Base-by-base conservation (phyloP, 305 asterid species). In the Fraxinus paxiana region DNA sequence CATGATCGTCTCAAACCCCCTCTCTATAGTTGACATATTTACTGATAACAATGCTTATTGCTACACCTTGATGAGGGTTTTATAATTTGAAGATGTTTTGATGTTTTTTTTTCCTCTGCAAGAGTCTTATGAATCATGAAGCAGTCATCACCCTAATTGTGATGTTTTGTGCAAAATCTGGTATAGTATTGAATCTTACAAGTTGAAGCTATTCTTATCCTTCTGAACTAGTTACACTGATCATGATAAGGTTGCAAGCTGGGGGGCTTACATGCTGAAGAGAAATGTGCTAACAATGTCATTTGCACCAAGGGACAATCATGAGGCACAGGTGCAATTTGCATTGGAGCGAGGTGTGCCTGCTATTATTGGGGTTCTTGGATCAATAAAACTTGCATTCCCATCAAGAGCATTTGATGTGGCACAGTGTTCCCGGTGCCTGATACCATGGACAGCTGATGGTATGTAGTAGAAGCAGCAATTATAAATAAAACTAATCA, bases 301-400 rank as follows among this genome's bases (percentile, higher is more conserved):
- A 51, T 94, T 94, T 87, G 97, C 97, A 61, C 97, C 97, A 30
- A 92, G 91, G 88, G 97, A 94, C 84, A 93, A 93, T 82, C 98
- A 94, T 7, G 98, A 94, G 92, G 97, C 98, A 33, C 98, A 94
- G 81, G 98, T 94, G 77, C 98, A 94, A 81, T 94, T 93, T 88
- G 98, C 98, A 17, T 85, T 93, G 87, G 98, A 94, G 82, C 88
- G 98, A 87, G 97, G 98, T 8, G 98, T 94, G 80, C 98, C 98
- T 10, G 98, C 98, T 81, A 51, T 88, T 85, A 91, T 94, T 69
- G 97, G 93, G 37, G 98, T 94, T 86, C 92, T 94, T 78, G 97
- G 98, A 75, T 91, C 97, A 6, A 88, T 94, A 81, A 84, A 85
- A 74, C 95, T 94, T 79, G 97, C 98, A 43, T 94, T 82, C 85